Base-by-base conservation (phyloP, 306 rosid species). In the Malus orientalis region DNA sequence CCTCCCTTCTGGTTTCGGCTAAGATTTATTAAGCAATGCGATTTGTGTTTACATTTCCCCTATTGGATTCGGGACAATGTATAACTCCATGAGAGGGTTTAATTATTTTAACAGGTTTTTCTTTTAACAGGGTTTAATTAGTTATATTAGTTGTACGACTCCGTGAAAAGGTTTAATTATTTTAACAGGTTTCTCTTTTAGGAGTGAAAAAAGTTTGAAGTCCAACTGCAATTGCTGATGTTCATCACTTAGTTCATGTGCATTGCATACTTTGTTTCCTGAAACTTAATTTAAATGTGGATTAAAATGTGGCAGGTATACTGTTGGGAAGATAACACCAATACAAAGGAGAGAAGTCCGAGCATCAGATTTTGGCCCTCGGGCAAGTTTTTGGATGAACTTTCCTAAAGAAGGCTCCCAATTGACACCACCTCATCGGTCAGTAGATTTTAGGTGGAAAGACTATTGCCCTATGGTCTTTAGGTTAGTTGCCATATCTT, bases 351-450 rank as follows among this genome's bases (percentile, higher is more conserved):
- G 99, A 78, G 96, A 91, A 88, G 97, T 95, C 80, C 87, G 99
- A 57, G 75, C 85, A 78, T 89, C 97, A 5, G 99, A 95, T 81
- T 95, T 95, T 69, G 97, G 99, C 74, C 96, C 98, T 67, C 88
- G 89, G 74, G 99, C 99, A 74, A 95, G 99, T 87, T 95, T 95
- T 87, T 95, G 99, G 99, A 95, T 92, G 99, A 92, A 82, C 78
- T 95, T 95, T 87, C 99, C 99, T 15, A 92, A 77, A 86, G 93
- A 89, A 79, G 99, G 99, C 73, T 95, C 99, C 55, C 97, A 92
- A 57, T 76, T 95, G 89, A 95, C 99, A 70, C 99, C 97, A 23
- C 71, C 97, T 82, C 99, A 95, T 84, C 99, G 88, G 47, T 95
- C 99, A 6, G 99, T 92, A 72, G 97, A 88, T 86, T 95, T 95